phyloP scores from a whole-genome alignment of 2,329 filamentous ascomycete species.

The Diaporthe citrichinensis region DNA sequence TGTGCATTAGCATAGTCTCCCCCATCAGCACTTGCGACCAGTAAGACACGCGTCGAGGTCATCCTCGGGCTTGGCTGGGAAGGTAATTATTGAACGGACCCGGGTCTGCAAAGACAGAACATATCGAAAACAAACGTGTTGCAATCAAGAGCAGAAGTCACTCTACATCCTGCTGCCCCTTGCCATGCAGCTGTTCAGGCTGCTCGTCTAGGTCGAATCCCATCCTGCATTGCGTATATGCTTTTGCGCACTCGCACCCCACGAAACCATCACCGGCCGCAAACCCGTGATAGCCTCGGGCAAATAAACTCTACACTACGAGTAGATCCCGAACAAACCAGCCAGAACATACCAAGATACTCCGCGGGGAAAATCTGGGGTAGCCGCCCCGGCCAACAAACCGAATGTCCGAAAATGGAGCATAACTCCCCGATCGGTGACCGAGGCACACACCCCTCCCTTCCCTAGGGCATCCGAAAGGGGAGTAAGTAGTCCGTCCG shows the following conservation, averaged over 20 bases:
- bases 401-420: conserved; percentile 25
- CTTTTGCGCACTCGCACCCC: background rate
- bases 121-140: background rate
- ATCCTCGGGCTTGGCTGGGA: background rate
- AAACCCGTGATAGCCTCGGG: conserved; percentile 9
- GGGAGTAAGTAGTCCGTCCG: background rate
- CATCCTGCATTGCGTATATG: background rate
- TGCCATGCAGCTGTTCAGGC: background rate
- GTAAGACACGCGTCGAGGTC: conserved; percentile 4
- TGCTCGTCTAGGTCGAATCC: background rate
- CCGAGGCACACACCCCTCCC: conserved; percentile 1
- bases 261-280: background rate
- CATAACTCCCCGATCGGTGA: conserved; percentile 23
- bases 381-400: conserved; percentile 18
- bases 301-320: conserved; percentile 4
- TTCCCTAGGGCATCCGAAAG: background rate
- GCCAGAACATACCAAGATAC: background rate
- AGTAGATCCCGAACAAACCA: conserved; percentile 9
- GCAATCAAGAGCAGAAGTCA: background rate
- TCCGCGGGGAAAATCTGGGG: conserved; percentile 25
- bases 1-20: background rate
- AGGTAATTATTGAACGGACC: background rate
- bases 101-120: conserved; percentile 1
- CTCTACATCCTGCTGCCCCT: background rate
- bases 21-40: background rate